Evolutionary conservation across 2,329 filamentous ascomycete genomes (phyloP), one percentile per base, ranked within the genome.

Genomic region (Colletotrichum incanum): DNA sequence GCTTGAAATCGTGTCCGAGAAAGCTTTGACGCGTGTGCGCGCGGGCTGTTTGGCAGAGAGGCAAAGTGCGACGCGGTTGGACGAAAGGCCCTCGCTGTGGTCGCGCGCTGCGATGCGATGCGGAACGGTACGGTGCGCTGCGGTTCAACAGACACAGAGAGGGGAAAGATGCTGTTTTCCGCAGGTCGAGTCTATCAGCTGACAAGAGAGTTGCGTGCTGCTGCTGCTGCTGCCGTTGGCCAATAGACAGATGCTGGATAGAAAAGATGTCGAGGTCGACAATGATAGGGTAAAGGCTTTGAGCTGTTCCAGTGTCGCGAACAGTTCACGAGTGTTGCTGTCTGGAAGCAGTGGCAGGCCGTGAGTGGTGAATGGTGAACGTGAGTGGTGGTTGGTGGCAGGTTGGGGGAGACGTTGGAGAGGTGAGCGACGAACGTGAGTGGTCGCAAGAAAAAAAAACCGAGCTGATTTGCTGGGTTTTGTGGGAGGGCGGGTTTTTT

Each of bases 181-280:
- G 84, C 84, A 86, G 84, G 76, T 71, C 74, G 76, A 70, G 72
- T 76, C 73, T 81, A 87, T 89, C 88, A 89, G 86, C 86, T 88
- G 88, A 89, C 82, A 73, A 76, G 26, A 18, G 34, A 45, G 37
- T 7, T 20, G 76, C n/a, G 76, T 69, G 72, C 71, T n/a, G 37
- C 28, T 18, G 23, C 31, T 50, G 54, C n/a, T 47, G 43, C 31
- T 47, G 20, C 20, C 72, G 71, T 79, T 75, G 80, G 77, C 87
- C 87, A 89, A 89, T 89, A 77, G 77, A 80, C 80, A 80, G 65
- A 76, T 75, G 79, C 80, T 86, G 76, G 77, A 73, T 73, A 79
- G 49, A 11, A 16, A 31, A 52, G 23, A 54, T 31, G 23, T 28
- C 49, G 61, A 64, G 86, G 78, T 78, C 78, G 82, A 83, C 80